Conservation (phyloP, 106 monocot genomes). For the Xerophyta viscosa region DNA sequence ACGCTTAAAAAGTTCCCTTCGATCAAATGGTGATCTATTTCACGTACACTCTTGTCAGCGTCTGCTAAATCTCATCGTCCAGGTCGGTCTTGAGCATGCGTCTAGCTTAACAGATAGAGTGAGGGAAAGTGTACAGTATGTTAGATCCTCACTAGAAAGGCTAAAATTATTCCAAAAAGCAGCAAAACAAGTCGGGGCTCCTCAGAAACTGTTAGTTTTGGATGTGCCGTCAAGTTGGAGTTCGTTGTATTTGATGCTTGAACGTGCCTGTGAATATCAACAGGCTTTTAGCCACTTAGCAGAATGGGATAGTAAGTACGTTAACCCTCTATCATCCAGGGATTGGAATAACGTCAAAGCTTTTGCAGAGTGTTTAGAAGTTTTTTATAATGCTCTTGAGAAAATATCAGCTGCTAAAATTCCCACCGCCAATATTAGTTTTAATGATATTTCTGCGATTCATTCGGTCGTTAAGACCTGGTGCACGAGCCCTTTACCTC, state of each 20-base stretch:
- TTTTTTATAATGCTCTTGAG: conserved; percentile 46
- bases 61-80: conserved; percentile 45
- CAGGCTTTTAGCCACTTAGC: conserved; percentile 43
- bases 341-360: conserved; percentile 61
- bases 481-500: conserved; percentile 24
- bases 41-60: conserved; percentile 42
- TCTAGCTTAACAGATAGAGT: conserved; percentile 29
- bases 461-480: conserved; percentile 54
- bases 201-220: conserved; percentile 33
- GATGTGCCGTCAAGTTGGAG: conserved; percentile 48
- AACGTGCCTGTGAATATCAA: conserved; percentile 45
- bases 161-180: conserved; percentile 37
- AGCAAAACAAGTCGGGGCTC: conserved; percentile 24
- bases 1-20: conserved; percentile 26
- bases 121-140: conserved; percentile 40
- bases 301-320: conserved; percentile 32
- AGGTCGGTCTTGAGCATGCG: conserved; percentile 34
- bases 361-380: conserved; percentile 48
- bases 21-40: conserved; percentile 52
- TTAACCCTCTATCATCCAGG: conserved; percentile 17
- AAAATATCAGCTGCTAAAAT: conserved; percentile 38
- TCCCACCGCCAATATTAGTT: conserved; percentile 67
- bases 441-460: conserved; percentile 74
- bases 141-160: conserved; percentile 52
- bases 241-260: conserved; percentile 67